These are phyloP conservation scores for Wickerhamomyces bovis DNA, from an alignment of 805 yeast genomes.

Conservation along the genomic window DNA sequence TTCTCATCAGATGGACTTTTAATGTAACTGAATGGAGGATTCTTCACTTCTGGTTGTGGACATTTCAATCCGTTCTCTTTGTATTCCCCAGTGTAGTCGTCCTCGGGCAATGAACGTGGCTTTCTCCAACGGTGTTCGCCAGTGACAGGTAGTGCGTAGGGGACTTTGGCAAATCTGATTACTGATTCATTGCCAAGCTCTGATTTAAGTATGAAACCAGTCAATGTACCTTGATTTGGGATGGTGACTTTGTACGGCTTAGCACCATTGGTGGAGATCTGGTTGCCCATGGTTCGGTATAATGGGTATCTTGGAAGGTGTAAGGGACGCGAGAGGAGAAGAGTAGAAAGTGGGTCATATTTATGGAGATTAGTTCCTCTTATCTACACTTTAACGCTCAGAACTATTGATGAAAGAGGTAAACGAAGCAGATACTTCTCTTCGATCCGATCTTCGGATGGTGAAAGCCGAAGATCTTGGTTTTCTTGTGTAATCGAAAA, in stretches of 20 bases:
- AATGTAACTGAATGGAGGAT: slow-evolving; percentile 22
- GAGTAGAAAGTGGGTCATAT: too few relatives aligned
- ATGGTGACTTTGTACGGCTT: background rate
- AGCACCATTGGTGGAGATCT: background rate
- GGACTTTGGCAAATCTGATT: slow-evolving; percentile 27
- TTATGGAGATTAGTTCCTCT: too few relatives aligned
- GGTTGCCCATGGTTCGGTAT: background rate
- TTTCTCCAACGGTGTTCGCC: slow-evolving; percentile 29
- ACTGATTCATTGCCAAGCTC: slow-evolving; percentile 12
- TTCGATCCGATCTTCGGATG: too few relatives aligned
- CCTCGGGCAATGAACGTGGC: slow-evolving; percentile 29
- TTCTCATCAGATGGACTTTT: slow-evolving; percentile 25
- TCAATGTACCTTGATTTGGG: slow-evolving; percentile 1
- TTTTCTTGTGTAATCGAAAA: too few relatives aligned
- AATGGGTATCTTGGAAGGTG: too few relatives aligned
- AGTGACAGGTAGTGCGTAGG: slow-evolving; percentile 29
- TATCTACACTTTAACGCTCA: too few relatives aligned
- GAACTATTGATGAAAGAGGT: too few relatives aligned
- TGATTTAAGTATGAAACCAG: slow-evolving; percentile 21
- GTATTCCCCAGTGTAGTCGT: slow-evolving; percentile 35
- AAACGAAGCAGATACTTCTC: too few relatives aligned
- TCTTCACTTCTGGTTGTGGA: slow-evolving; percentile 32
- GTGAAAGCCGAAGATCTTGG: too few relatives aligned
- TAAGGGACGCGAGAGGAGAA: too few relatives aligned
- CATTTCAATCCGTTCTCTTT: slow-evolving; percentile 28